Conservation (phyloP, 2,329 filamentous ascomycete species). For the Sclerotinia trifoliorum region DNA sequence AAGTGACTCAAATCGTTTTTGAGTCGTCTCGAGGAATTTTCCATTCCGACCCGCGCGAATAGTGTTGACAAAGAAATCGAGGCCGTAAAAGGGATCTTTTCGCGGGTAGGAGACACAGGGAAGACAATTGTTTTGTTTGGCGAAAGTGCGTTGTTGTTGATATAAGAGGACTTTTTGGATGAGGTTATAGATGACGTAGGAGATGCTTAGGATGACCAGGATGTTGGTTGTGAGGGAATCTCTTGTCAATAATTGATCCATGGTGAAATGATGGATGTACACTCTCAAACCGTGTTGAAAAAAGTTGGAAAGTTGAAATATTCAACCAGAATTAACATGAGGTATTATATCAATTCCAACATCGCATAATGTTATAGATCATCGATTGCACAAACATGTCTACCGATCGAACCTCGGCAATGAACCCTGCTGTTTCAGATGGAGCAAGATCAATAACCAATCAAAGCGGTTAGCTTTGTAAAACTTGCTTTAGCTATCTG, state of each 20-base stretch:
- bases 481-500: no score
- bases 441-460: no score
- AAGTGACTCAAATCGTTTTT: conserved; percentile 39
- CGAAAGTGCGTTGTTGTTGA: conserved; percentile 21
- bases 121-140: conserved; percentile 46
- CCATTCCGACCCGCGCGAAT: conserved; percentile 42
- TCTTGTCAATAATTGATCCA: not conserved
- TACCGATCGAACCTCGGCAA: not conserved
- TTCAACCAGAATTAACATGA: not conserved
- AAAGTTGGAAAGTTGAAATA: not conserved
- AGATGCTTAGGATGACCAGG: conserved; percentile 8
- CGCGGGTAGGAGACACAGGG: conserved; percentile 48
- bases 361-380: not conserved
- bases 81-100: conserved; percentile 54
- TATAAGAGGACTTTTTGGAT: conserved; percentile 15
- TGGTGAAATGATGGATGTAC: not conserved
- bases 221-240: conserved; percentile 1
- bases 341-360: not conserved
- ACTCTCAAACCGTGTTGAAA: no score
- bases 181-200: conserved; percentile 25
- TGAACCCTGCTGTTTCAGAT: no score
- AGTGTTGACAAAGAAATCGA: conserved; percentile 48
- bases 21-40: conserved; percentile 41
- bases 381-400: no score
- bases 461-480: no score